A percentile compares a stretch with the other conserved stretches of the same genome.
These are phyloP conservation scores for Kockovaella imperatae DNA, from an alignment of 768 basidiomycete genomes.

Conservation along the genomic window DNA sequence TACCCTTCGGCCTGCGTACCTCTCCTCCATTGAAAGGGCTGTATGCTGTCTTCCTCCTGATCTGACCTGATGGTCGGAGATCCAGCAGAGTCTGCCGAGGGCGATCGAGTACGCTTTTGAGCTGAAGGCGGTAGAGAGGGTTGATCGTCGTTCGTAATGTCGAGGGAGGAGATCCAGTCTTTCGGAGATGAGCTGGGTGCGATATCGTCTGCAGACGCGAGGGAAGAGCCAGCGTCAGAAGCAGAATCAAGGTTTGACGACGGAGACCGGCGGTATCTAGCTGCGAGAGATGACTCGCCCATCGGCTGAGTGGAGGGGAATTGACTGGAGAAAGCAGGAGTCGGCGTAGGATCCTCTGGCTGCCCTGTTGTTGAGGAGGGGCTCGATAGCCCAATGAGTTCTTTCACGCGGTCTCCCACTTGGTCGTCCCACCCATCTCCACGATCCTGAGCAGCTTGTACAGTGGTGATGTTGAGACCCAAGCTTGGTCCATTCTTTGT, in stretches of 20 bases:
- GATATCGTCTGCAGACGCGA: no score
- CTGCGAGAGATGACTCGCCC: constrained; percentile 24
- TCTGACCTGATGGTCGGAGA: constrained; percentile 1
- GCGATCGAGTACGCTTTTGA: constrained; percentile 1
- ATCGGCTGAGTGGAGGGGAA: constrained; percentile 27
- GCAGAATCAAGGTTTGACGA: not conserved
- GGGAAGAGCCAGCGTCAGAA: not conserved
- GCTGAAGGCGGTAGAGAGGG: constrained; percentile 1
- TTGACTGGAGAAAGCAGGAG: constrained; percentile 2
- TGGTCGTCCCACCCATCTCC: constrained; percentile 26
- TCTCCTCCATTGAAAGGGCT: constrained; percentile 37
- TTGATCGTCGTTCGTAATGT: not conserved
- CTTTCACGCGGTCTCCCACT: constrained; percentile 13
- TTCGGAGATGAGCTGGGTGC: no score
- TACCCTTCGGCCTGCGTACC: constrained; percentile 29
- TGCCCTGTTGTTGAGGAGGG: constrained; percentile 6
- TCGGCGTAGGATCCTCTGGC: not conserved
- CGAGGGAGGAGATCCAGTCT: no score
- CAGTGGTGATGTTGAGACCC: constrained; percentile 12
- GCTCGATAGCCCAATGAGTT: constrained; percentile 13
- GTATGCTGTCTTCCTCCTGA: not conserved
- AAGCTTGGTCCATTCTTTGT: not conserved
- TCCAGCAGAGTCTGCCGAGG: not conserved
- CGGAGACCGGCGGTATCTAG: constrained; percentile 9
- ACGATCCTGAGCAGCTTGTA: constrained; percentile 17